phyloP scores from a whole-genome alignment of 2,329 filamentous ascomycete species.

The Orbilia quercus region DNA sequence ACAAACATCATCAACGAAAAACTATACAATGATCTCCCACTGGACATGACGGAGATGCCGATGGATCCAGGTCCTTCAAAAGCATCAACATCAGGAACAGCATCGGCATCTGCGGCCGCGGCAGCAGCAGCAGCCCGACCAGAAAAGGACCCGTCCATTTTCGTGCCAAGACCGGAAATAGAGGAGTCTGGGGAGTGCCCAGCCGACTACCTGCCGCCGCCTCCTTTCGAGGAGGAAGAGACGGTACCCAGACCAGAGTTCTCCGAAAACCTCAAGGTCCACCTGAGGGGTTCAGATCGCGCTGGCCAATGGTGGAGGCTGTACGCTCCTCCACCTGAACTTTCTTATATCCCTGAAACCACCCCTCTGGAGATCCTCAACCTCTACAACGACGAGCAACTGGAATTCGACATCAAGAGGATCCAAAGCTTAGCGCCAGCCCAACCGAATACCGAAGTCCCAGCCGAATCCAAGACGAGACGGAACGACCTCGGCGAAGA shows the following conservation, averaged over 20 bases:
- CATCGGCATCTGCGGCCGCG: no score
- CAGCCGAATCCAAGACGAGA: slow-evolving; percentile 40
- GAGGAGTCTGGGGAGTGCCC: slow-evolving; percentile 43
- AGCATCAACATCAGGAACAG: no score
- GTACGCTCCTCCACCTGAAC: slow-evolving; percentile 50
- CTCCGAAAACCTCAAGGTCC: slow-evolving; percentile 46
- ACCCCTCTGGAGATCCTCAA: slow-evolving; percentile 49
- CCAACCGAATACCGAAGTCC: slow-evolving; percentile 32
- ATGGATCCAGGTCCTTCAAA: slow-evolving; percentile 41
- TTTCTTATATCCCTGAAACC: slow-evolving; percentile 49
- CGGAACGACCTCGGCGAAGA: slow-evolving; percentile 41
- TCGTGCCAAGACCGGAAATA: slow-evolving; percentile 49
- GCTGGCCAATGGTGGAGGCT: slow-evolving; percentile 53
- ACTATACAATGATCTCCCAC: slow-evolving; percentile 46
- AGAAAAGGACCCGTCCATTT: slow-evolving; percentile 48
- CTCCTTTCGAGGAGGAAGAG: slow-evolving; percentile 52
- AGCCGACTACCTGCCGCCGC: slow-evolving; percentile 46
- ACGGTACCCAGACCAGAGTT: slow-evolving; percentile 44
- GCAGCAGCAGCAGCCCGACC: slow-evolving; percentile 38
- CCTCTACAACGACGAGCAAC: slow-evolving; percentile 51
- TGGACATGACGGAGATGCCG: slow-evolving; percentile 47
- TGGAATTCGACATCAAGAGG: slow-evolving; percentile 51
- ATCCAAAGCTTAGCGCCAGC: slow-evolving; percentile 43
- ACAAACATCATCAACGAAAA: slow-evolving; percentile 55
- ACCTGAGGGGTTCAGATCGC: slow-evolving; percentile 43